These are phyloP conservation scores for Camillea tinctor DNA, from an alignment of 2,329 filamentous ascomycete species.

Conservation along the genomic window DNA sequence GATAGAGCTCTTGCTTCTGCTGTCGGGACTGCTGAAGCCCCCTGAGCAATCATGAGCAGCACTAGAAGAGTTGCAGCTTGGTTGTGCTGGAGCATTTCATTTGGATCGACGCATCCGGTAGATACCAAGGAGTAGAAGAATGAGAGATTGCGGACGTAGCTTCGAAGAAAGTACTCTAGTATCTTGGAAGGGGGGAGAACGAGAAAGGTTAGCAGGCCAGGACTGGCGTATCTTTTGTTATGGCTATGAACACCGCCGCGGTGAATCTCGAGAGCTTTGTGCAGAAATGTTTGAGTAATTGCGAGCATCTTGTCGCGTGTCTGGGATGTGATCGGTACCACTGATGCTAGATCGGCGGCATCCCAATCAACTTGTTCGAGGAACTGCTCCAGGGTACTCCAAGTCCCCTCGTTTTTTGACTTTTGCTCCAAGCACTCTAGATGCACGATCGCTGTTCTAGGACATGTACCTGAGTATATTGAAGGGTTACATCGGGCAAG, in stretches of 20 bases:
- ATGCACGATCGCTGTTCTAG: constrained; percentile 50
- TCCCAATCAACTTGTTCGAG: constrained; percentile 39
- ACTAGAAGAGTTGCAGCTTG: constrained; percentile 65
- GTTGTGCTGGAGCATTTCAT: constrained; percentile 65
- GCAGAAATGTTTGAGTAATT: constrained; percentile 68
- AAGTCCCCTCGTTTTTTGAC: constrained; percentile 47
- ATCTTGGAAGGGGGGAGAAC: constrained; percentile 65
- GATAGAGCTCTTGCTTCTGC: constrained; percentile 64
- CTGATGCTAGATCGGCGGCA: constrained; percentile 37
- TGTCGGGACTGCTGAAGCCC: constrained; percentile 64
- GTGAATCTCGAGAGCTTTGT: constrained; percentile 69
- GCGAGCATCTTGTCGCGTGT: constrained; percentile 69
- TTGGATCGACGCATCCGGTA: constrained; percentile 61
- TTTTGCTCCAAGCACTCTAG: constrained; percentile 51
- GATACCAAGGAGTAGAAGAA: constrained; percentile 65
- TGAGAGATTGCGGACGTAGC: constrained; percentile 64
- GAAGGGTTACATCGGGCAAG: constrained; percentile 50
- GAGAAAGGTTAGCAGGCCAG: constrained; percentile 59
- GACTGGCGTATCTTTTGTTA: constrained; percentile 43
- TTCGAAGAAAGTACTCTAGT: constrained; percentile 65
- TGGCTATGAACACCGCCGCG: constrained; percentile 46
- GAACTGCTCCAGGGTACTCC: constrained; percentile 44
- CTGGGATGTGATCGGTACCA: constrained; percentile 44
- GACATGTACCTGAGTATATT: constrained; percentile 44
- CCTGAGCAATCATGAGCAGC: constrained; percentile 71